Evolutionary conservation across 2,329 filamentous ascomycete genomes (phyloP).

Genomic region (Colletotrichum ledebouriae): DNA sequence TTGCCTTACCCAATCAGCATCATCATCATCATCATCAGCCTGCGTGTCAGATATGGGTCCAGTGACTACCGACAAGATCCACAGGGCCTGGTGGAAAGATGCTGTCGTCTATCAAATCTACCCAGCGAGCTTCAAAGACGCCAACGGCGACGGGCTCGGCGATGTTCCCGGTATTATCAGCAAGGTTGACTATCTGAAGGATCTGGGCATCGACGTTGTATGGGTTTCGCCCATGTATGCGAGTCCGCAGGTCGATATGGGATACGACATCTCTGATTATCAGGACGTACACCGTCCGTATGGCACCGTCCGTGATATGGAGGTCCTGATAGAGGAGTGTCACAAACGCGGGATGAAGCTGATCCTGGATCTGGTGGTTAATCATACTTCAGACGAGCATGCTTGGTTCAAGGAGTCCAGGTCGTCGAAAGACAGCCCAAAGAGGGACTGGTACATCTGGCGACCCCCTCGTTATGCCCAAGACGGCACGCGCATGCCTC

Average conservation of each 20-base stretch:
- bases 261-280: constrained; percentile 79
- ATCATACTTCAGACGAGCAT: constrained; percentile 81
- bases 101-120: constrained; percentile 71
- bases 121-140: constrained; percentile 69
- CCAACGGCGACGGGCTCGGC: constrained; percentile 71
- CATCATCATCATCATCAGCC: neutral
- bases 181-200: constrained; percentile 72
- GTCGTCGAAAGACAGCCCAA: constrained; percentile 71
- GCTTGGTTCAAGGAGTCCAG: constrained; percentile 78
- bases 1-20: neutral
- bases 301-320: constrained; percentile 75
- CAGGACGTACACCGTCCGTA: constrained; percentile 75
- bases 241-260: constrained; percentile 76
- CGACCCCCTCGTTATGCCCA: constrained; percentile 64
- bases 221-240: constrained; percentile 78
- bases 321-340: constrained; percentile 70
- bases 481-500: constrained; percentile 74
- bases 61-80: constrained; percentile 28
- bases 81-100: constrained; percentile 67
- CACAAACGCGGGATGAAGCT: constrained; percentile 76
- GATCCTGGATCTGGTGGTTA: constrained; percentile 82
- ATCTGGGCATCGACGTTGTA: constrained; percentile 72
- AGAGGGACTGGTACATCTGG: constrained; percentile 79
- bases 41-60: constrained; percentile 29
- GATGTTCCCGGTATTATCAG: constrained; percentile 74